These are phyloP conservation scores for Rhododendron williamsianum DNA, from an alignment of 148 eudicot genomes.

Conservation along the genomic window DNA sequence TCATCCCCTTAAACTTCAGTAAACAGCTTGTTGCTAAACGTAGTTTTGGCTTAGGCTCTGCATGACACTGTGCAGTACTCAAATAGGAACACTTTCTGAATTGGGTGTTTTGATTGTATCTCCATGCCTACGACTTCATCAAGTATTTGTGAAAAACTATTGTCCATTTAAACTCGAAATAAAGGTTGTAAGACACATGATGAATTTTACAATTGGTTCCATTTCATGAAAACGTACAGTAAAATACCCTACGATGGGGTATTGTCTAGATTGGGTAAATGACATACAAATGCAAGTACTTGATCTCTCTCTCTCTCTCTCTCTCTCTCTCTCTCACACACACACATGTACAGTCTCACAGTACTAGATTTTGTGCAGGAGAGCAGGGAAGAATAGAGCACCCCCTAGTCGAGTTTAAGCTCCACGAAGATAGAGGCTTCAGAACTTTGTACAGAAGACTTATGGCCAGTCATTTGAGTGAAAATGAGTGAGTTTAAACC, in stretches of 20 bases:
- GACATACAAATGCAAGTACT: background rate
- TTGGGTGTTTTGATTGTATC: background rate
- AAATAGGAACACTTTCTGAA: background rate
- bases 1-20: background rate
- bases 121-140: background rate
- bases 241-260: background rate
- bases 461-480: slow-evolving; percentile 9
- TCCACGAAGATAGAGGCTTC: background rate
- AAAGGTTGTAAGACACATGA: background rate
- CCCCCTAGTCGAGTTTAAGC: slow-evolving; percentile 41
- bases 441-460: slow-evolving; percentile 1
- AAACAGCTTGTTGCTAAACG: background rate
- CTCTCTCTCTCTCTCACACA: no score
- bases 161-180: background rate
- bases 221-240: background rate
- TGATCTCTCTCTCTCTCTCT: background rate
- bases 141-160: background rate
- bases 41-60: background rate
- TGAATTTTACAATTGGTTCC: background rate
- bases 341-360: background rate
- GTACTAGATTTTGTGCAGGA: slow-evolving; percentile 25
- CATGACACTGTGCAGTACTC: background rate
- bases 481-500: background rate
- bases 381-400: slow-evolving; percentile 27
- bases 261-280: background rate